These are phyloP conservation scores for Eremothecium coryli DNA, from an alignment of 1,139 yeast genomes.

Conservation along the genomic window DNA sequence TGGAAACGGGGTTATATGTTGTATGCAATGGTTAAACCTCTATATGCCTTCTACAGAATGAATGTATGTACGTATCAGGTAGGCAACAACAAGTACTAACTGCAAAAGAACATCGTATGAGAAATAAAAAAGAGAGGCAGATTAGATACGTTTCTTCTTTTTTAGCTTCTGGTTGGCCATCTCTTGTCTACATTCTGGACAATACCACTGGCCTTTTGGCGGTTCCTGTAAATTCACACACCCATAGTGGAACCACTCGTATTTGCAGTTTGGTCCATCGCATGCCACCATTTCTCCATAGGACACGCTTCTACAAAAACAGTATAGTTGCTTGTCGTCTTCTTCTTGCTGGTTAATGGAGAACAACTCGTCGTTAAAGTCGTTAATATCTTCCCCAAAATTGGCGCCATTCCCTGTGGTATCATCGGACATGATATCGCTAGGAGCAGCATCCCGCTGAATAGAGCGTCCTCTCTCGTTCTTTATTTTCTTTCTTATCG, in stretches of 20 bases:
- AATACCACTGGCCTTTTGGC: constrained; percentile 67
- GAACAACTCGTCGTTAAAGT: constrained; percentile 18
- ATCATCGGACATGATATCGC: constrained; percentile 9
- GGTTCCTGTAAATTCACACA: constrained; percentile 64
- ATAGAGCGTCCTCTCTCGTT: constrained; percentile 14
- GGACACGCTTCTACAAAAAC: constrained; percentile 60
- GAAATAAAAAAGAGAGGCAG: no score
- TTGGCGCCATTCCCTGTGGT: constrained; percentile 12
- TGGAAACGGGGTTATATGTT: no score
- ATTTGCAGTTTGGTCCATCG: constrained; percentile 60
- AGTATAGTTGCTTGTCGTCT: constrained; percentile 43
- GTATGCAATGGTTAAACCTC: no score
- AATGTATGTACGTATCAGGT: no score
- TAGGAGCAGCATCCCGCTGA: constrained; percentile 9
- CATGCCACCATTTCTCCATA: constrained; percentile 77
- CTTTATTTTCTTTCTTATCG: constrained; percentile 18
- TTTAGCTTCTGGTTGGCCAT: constrained; percentile 23
- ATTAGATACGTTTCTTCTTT: constrained; percentile 14
- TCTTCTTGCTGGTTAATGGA: constrained; percentile 28
- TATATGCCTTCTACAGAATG: no score
- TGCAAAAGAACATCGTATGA: no score
- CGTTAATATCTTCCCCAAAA: constrained; percentile 14
- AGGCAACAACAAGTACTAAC: no score
- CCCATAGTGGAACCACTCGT: constrained; percentile 71
- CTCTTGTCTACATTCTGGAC: constrained; percentile 47